phyloP scores from a whole-genome alignment of 2,329 filamentous ascomycete species.

The Colletotrichum sp. region DNA sequence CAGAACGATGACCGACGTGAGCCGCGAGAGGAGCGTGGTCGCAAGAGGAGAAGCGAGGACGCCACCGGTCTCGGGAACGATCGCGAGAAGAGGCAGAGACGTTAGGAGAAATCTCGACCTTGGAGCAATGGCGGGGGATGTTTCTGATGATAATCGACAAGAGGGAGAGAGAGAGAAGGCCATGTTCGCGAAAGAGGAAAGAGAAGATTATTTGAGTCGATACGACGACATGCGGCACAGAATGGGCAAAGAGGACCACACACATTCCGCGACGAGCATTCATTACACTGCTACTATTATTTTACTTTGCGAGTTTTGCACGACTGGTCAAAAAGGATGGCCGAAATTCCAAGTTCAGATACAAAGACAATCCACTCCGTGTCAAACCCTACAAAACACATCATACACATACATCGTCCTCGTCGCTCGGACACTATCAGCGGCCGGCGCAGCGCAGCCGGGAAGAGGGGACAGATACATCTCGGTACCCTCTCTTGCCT shows the following conservation, averaged over 20 bases:
- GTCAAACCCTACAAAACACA: not conserved
- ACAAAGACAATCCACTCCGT: conserved; percentile 19
- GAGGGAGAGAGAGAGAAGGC: not conserved
- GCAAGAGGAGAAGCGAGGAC: conserved; percentile 56
- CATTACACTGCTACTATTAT: conserved; percentile 14
- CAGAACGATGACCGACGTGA: conserved; percentile 34
- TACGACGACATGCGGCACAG: conserved; percentile 7
- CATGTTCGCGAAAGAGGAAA: not conserved
- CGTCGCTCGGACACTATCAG: not conserved
- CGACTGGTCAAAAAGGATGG: not conserved
- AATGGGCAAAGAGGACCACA: conserved; percentile 1
- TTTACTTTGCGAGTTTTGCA: not conserved
- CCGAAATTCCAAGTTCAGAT: conserved; percentile 12
- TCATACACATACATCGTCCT: not conserved
- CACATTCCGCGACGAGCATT: conserved; percentile 1
- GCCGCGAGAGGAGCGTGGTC: conserved; percentile 40
- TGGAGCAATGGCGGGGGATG: not conserved
- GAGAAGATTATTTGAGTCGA: not conserved
- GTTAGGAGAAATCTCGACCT: conserved; percentile 37
- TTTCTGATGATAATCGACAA: not conserved
- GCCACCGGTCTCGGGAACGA: conserved; percentile 45
- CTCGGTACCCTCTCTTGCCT: not conserved
- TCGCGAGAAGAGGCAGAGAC: conserved; percentile 60
- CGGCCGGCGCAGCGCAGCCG: not conserved
- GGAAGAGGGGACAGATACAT: not conserved